Percentiles rank a stretch among this genome's conserved stretches.
Evolutionary conservation across 176 grass and related monocot species (phyloP).

Genomic region (Pontederia crassipes): DNA sequence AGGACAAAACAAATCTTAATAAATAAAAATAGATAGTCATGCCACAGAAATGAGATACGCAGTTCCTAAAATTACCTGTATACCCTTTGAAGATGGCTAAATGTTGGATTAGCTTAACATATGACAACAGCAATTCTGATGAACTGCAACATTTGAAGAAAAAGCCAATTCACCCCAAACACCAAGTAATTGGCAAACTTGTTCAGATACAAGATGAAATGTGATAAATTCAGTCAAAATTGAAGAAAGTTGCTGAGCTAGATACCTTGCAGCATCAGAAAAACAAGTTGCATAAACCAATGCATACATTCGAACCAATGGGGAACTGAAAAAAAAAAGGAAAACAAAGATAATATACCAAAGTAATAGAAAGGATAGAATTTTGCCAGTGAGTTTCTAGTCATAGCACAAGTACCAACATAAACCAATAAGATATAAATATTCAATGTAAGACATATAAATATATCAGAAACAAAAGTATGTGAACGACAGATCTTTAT

Average conservation of each 20-base stretch:
- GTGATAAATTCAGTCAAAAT: slow-evolving; percentile 4
- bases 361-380: neutral
- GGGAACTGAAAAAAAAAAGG: slow-evolving; percentile 44
- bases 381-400: neutral
- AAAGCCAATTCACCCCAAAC: slow-evolving; percentile 19
- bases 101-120: slow-evolving; percentile 86
- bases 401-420: neutral
- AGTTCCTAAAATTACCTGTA: slow-evolving; percentile 32
- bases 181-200: slow-evolving; percentile 7
- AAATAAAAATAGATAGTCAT: neutral
- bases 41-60: neutral
- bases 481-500: too few relatives aligned
- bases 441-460: too few relatives aligned
- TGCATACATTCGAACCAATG: slow-evolving; percentile 67
- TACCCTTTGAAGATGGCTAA: slow-evolving; percentile 75
- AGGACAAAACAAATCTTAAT: too few relatives aligned
- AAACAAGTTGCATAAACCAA: slow-evolving; percentile 91
- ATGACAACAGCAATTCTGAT: slow-evolving; percentile 60
- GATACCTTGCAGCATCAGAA: slow-evolving; percentile 80
- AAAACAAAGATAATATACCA: slow-evolving; percentile 11
- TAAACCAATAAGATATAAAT: too few relatives aligned
- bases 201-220: slow-evolving; percentile 6
- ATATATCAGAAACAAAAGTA: too few relatives aligned
- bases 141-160: slow-evolving; percentile 44
- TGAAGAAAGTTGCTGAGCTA: neutral